Percentiles rank a stretch among this genome's conserved stretches.
These are phyloP conservation scores for Aspergillus ruber DNA, from an alignment of 2,329 filamentous ascomycete genomes.

Conservation along the genomic window DNA sequence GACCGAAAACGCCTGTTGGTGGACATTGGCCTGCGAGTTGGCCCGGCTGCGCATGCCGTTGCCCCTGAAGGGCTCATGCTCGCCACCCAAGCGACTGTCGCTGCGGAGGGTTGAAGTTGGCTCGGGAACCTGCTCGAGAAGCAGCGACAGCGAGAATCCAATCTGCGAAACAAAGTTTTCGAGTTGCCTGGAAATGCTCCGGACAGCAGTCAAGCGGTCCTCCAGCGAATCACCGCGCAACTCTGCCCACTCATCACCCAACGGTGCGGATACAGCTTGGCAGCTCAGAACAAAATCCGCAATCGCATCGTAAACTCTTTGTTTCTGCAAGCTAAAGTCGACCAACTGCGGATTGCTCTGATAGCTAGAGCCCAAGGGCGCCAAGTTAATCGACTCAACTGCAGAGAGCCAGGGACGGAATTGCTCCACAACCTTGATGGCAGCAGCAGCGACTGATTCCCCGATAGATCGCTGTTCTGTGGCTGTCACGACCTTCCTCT, in stretches of 20 bases:
- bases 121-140: slow-evolving; percentile 70
- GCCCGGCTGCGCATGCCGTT: slow-evolving; percentile 21
- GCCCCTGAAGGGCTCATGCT: slow-evolving; percentile 18
- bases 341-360: slow-evolving; percentile 79
- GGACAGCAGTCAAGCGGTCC: slow-evolving; percentile 74
- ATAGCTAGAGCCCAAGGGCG: slow-evolving; percentile 67
- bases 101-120: slow-evolving; percentile 45
- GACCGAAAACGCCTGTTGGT: slow-evolving; percentile 35
- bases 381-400: slow-evolving; percentile 86
- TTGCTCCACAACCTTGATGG: slow-evolving; percentile 73
- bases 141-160: slow-evolving; percentile 76
- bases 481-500: slow-evolving; percentile 79
- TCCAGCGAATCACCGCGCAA: slow-evolving; percentile 85
- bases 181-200: slow-evolving; percentile 68
- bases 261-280: slow-evolving; percentile 82
- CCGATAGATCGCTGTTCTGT: slow-evolving; percentile 72
- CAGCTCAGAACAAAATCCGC: slow-evolving; percentile 82
- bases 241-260: slow-evolving; percentile 94
- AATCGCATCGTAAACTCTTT: slow-evolving; percentile 86
- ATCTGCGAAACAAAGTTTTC: slow-evolving; percentile 84
- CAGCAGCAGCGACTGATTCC: slow-evolving; percentile 73
- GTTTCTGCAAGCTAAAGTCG: slow-evolving; percentile 86
- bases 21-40: slow-evolving; percentile 39
- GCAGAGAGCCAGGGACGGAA: slow-evolving; percentile 86
- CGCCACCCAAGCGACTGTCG: slow-evolving; percentile 26